Conservation (phyloP, 441 rosid species). For the Jatropha podagrica region DNA sequence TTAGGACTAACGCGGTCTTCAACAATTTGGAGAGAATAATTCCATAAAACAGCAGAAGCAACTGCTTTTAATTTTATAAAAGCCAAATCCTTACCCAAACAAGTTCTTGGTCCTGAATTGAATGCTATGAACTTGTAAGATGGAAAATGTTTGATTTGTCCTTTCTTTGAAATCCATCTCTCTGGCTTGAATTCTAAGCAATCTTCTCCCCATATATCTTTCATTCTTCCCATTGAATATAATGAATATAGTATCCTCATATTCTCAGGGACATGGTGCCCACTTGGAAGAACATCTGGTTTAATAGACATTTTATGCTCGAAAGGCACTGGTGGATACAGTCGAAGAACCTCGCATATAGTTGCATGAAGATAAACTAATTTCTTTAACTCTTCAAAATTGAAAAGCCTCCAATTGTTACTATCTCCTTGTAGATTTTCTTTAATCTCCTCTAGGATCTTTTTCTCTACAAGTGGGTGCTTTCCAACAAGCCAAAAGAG, state of each 20-base stretch:
- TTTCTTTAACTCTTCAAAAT: background rate
- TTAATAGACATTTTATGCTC: background rate
- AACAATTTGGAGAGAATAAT: conserved; percentile 5
- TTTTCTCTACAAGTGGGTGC: conserved; percentile 11
- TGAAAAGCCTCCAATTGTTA: background rate
- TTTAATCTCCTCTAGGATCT: conserved; percentile 26
- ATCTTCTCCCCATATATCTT: conserved; percentile 37
- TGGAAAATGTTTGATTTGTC: conserved; percentile 22
- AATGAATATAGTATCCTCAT: conserved; percentile 22
- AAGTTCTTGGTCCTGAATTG: conserved; percentile 33
- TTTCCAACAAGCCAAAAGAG: conserved; percentile 26
- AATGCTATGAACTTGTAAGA: conserved; percentile 36
- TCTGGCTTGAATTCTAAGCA: conserved; percentile 43
- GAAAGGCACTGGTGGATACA: conserved; percentile 13
- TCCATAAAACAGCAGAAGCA: conserved; percentile 9
- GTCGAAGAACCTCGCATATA: background rate
- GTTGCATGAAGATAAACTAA: background rate
- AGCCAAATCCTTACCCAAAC: conserved; percentile 32
- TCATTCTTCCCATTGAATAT: conserved; percentile 22
- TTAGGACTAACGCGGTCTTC: background rate
- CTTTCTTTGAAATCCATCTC: conserved; percentile 35
- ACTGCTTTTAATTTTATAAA: conserved; percentile 1
- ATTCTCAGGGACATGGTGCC: conserved; percentile 1
- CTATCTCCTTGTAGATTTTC: background rate
- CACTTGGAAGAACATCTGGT: conserved; percentile 6